These are phyloP conservation scores for Rhodotorula sp. DNA, from an alignment of 1,284 basidiomycete genomes.

Conservation along the genomic window DNA sequence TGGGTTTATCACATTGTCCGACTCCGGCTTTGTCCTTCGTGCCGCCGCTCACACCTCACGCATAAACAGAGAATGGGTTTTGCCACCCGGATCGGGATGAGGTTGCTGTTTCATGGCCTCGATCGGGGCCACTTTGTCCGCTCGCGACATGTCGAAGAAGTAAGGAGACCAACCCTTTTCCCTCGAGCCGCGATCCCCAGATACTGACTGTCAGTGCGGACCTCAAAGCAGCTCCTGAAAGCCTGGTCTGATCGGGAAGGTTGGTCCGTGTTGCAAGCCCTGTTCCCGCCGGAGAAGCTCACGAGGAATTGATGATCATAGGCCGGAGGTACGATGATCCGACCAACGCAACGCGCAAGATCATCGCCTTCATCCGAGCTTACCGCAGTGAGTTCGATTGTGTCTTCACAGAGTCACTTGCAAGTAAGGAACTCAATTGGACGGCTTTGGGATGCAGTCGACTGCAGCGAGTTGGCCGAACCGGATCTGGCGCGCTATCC, in stretches of 20 bases:
- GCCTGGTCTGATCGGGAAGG: background rate
- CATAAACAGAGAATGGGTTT: slow-evolving; percentile 83
- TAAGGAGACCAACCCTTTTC: background rate
- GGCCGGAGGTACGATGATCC: slow-evolving; percentile 53
- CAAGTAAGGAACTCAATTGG: no score
- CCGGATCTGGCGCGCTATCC: slow-evolving; percentile 37
- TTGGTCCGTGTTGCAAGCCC: background rate
- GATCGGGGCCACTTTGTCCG: background rate
- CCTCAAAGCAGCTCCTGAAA: background rate
- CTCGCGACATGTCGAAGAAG: slow-evolving; percentile 6
- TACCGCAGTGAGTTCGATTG: slow-evolving; percentile 55
- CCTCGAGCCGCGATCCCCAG: background rate
- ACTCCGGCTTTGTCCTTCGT: background rate
- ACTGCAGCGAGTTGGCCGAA: background rate
- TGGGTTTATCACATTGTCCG: background rate
- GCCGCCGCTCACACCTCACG: no score
- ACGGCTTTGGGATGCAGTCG: background rate
- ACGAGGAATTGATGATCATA: no score
- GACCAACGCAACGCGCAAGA: slow-evolving; percentile 54
- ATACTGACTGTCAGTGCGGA: no score
- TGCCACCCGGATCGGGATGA: slow-evolving; percentile 61
- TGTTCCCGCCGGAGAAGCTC: background rate
- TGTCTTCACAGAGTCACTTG: no score
- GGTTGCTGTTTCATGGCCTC: slow-evolving; percentile 27
- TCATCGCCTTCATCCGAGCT: slow-evolving; percentile 67